Evolutionary conservation across 306 rosid genomes (phyloP), one percentile per base, ranked within the genome.

Genomic region (Cucumis hystrix): DNA sequence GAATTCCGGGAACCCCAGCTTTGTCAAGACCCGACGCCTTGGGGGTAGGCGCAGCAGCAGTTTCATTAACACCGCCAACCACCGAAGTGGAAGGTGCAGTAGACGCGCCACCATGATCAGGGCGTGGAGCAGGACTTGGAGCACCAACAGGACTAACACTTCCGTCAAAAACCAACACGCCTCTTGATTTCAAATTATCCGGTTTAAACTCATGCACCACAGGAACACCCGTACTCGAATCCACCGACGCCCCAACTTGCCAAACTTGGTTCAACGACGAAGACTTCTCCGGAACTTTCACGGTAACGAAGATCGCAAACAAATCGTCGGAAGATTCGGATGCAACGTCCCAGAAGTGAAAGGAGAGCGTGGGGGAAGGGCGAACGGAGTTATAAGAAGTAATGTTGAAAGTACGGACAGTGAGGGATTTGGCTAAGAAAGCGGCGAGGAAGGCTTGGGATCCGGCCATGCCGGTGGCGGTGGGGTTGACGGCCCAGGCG

Each of bases 401-500:
- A 56, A 95, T 75, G 79, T 88, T 88, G 82, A 57, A 89, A 23
- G 83, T 79, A 30, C 21, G 21, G 21, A 84, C 73, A 10, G 45
- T 6, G 33, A 77, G 28, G 18, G 64, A 2, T 51, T 57, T 80
- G 54, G 63, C n/a, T 0, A 37, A 1, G 4, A 78, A 78, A 80
- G 21, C 60, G 18, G 97, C 92, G 12, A 95, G 6, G 7, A 95
- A 33, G 11, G 97, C 80, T 28, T 90, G 89, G 0, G 92, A 8
- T 0, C 97, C 96, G 0, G 2, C 0, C 99, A 95, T 95, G 45
- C 80, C 82, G 11, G 60, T 62, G 8, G 57, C 77, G 67, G 82
- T 62, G 37, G 91, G 97, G 78, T 95, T 95, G 37, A 95, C 66
- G 1, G 85, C 97, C 99, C 99, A 95, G n/a, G 91, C 45, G 10